Conservation (phyloP, 345 rosid species). For the Luvunga scandens region DNA sequence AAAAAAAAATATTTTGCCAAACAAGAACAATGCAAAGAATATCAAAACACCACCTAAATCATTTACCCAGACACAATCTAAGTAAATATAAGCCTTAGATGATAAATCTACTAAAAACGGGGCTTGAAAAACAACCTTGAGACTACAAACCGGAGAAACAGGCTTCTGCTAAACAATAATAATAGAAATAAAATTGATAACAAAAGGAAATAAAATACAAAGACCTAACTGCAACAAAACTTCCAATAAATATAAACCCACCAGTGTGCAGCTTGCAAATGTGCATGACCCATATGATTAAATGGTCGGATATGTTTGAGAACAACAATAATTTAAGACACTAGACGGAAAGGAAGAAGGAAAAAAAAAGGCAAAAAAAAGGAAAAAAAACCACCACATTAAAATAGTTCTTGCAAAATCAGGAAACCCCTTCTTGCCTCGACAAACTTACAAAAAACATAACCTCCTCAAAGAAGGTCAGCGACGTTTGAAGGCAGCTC, state of each 20-base stretch:
- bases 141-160: background rate
- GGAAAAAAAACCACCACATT: slow-evolving; percentile 4
- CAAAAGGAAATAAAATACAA: slow-evolving; percentile 1
- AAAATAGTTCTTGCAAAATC: slow-evolving; percentile 32
- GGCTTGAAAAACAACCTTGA: background rate
- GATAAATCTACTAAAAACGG: background rate
- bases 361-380: background rate
- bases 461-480: slow-evolving; percentile 49
- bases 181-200: background rate
- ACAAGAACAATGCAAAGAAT: no score
- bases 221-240: slow-evolving; percentile 19
- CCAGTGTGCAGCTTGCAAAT: slow-evolving; percentile 19
- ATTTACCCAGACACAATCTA: background rate
- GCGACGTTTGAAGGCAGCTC: slow-evolving; percentile 69
- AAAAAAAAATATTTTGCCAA: no score
- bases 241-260: slow-evolving; percentile 16
- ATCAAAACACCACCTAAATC: background rate
- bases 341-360: slow-evolving; percentile 8
- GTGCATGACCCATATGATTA: slow-evolving; percentile 32
- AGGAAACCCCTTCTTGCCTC: slow-evolving; percentile 25
- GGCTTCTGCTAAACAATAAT: background rate
- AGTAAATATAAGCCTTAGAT: background rate
- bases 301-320: slow-evolving; percentile 36
- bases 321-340: slow-evolving; percentile 26
- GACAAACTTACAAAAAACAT: slow-evolving; percentile 29